Conservation (phyloP, 208 protist genomes). For the Acanthamoeba rhysodes region DNA sequence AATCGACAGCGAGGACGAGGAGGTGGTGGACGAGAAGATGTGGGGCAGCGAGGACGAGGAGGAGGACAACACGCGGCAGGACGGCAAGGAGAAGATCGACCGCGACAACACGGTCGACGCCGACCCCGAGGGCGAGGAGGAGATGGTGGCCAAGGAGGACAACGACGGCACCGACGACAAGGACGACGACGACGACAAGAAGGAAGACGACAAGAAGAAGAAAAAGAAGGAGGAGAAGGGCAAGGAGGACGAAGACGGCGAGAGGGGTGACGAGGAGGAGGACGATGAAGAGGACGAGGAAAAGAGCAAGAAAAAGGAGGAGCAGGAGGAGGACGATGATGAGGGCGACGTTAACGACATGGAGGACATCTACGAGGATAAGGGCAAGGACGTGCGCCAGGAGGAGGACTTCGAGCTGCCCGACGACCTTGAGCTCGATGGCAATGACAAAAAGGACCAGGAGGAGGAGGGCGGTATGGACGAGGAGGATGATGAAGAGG, state of each 20-base stretch:
- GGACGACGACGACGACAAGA: slow-evolving; percentile 92
- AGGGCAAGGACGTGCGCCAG: slow-evolving; percentile 81
- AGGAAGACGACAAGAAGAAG: slow-evolving; percentile 84
- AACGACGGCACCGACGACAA: slow-evolving; percentile 88
- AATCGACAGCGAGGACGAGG: slow-evolving; percentile 86
- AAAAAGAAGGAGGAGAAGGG: slow-evolving; percentile 40
- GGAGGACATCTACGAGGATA: slow-evolving; percentile 82
- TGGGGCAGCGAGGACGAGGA: slow-evolving; percentile 91
- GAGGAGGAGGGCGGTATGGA: slow-evolving; percentile 77
- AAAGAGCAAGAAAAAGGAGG: slow-evolving; percentile 87
- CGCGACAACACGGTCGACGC: slow-evolving; percentile 90
- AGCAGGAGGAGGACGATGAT: slow-evolving; percentile 83
- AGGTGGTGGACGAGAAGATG: slow-evolving; percentile 91
- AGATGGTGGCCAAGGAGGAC: slow-evolving; percentile 82
- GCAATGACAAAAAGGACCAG: slow-evolving; percentile 82
- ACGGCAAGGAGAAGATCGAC: slow-evolving; percentile 88
- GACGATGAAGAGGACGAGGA: slow-evolving; percentile 34
- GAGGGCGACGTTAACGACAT: slow-evolving; percentile 74
- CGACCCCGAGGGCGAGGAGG: slow-evolving; percentile 64
- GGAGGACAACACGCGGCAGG: slow-evolving; percentile 88
- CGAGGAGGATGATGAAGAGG: slow-evolving; percentile 78
- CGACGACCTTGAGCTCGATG: slow-evolving; percentile 86
- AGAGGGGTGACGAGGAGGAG: not conserved
- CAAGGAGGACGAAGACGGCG: slow-evolving; percentile 93
- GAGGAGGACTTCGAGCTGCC: slow-evolving; percentile 87